Base-by-base conservation (phyloP, 306 rosid genomes). In the Corylus americana region DNA sequence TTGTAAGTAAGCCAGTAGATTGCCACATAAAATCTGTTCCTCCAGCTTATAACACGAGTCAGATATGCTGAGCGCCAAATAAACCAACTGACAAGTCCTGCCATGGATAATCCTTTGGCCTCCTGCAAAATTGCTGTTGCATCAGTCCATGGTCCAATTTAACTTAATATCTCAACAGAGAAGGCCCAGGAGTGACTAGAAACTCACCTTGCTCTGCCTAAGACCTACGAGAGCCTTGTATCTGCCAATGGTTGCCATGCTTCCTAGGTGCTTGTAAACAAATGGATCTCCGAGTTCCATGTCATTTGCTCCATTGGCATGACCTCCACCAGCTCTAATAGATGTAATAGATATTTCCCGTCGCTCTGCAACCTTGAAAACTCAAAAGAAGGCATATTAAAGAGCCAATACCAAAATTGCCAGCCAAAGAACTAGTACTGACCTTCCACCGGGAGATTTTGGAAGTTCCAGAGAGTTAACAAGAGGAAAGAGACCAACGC, bases 371-470 rank as follows among this genome's bases (percentile, higher is more conserved):
- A 93, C 98, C 98, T 91, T 80, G 77, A 75, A 70, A 67, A 87
- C 54, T 59, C 55, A 64, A 74, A 73, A 61, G 20, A 27, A 50
- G 63, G 54, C 37, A 64, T 47, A 55, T 76, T 18, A 74, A 54
- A 63, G 59, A 71, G 17, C 49, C 73, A 68, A 42, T 42, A 42
- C 8, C 45, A 51, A 29, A 29, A 29, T 29, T 29, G 31, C 53
- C 44, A 35, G 45, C 2, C 70, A 39, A 45, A 47, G 4, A 47
- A 6, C 16, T 25, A 29, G 54, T 22, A 25, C 78, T 70, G 47
- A 90, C 99, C 99, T 90, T 86, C 98, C 99, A 83, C 97, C 99
- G 10, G 97, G 93, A 87, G 98, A 81, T 85, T 95, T 95, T 16
- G 99, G 92, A 64, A 95, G 85, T 61, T 88, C 88, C 76, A 90